Percentiles rank a stretch among this genome's conserved stretches.
Evolutionary conservation across 257 asterid genomes (phyloP).

Genomic region (Haberlea rhodopensis): DNA sequence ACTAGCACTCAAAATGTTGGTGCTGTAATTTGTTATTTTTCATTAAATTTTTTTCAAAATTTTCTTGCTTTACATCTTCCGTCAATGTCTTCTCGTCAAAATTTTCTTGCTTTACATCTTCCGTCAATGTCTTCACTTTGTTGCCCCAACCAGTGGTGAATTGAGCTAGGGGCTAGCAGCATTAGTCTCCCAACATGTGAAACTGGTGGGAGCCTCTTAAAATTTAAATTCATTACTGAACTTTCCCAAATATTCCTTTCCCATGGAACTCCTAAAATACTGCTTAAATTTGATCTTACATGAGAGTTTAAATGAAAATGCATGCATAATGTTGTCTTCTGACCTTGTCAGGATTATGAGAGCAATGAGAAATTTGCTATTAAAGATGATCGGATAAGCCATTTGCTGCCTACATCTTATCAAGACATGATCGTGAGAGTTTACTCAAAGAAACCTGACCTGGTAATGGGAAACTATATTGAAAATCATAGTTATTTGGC

Average conservation of each 20-base stretch:
- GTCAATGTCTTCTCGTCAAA: not conserved
- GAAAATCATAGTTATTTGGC: not conserved
- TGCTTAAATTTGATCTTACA: not conserved
- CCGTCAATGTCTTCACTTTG: not conserved
- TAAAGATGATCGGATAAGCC: constrained; percentile 60
- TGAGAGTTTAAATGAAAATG: constrained; percentile 7
- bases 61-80: no score
- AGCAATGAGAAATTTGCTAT: constrained; percentile 45
- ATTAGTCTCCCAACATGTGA: not conserved
- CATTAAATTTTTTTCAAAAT: no score
- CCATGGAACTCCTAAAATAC: not conserved
- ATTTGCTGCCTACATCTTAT: constrained; percentile 72
- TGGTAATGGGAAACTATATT: constrained; percentile 39
- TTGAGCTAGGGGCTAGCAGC: not conserved
- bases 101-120: no score
- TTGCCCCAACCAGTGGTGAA: not conserved
- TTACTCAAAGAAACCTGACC: constrained; percentile 65
- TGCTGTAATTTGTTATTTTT: not conserved
- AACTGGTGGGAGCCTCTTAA: not conserved
- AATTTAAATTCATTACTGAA: not conserved
- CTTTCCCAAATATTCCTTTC: not conserved
- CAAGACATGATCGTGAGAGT: constrained; percentile 89
- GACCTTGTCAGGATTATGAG: constrained; percentile 55
- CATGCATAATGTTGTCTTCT: not conserved
- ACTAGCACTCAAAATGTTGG: constrained; percentile 2